Percentiles rank a stretch among this genome's conserved stretches.
Conservation (phyloP, 108 stramenopile species). For the Cyclotella sp. region DNA sequence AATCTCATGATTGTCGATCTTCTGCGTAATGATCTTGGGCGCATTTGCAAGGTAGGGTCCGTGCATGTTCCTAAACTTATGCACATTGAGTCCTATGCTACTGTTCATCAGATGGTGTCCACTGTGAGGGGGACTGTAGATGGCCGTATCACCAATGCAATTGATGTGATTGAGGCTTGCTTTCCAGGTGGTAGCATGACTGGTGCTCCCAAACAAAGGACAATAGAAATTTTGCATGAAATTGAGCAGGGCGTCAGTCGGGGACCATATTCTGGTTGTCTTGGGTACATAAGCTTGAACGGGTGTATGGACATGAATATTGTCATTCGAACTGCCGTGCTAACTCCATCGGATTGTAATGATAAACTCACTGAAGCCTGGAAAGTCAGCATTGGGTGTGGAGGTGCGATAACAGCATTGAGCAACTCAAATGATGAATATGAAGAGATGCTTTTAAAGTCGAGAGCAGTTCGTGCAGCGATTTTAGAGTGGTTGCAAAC, state of each 20-base stretch:
- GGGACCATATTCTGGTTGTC: slow-evolving; percentile 92
- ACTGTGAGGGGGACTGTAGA: slow-evolving; percentile 84
- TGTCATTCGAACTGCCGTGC: slow-evolving; percentile 92
- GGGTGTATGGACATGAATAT: slow-evolving; percentile 94
- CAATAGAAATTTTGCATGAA: slow-evolving; percentile 90
- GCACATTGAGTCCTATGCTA: slow-evolving; percentile 95
- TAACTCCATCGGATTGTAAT: slow-evolving; percentile 54
- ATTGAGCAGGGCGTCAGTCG: slow-evolving; percentile 79
- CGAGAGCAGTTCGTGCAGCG: slow-evolving; percentile 71
- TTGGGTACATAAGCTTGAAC: slow-evolving; percentile 91
- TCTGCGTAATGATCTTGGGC: slow-evolving; percentile 93
- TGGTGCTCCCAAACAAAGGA: slow-evolving; percentile 96
- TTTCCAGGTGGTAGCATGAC: slow-evolving; percentile 99
- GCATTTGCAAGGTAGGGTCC: slow-evolving; percentile 87
- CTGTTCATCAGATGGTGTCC: slow-evolving; percentile 97
- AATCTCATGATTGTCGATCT: slow-evolving; percentile 99
- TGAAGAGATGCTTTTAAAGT: slow-evolving; percentile 94
- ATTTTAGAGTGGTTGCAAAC: slow-evolving; percentile 62
- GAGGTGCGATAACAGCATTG: slow-evolving; percentile 95
- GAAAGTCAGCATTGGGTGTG: slow-evolving; percentile 88
- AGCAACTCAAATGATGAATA: slow-evolving; percentile 92
- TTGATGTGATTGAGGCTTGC: slow-evolving; percentile 89
- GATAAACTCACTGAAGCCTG: slow-evolving; percentile 37
- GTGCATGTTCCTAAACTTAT: slow-evolving; percentile 94
- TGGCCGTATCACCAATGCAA: slow-evolving; percentile 47